Evolutionary conservation across 202 grass and related monocot genomes (phyloP).

Genomic region (Panicum virgatum): DNA sequence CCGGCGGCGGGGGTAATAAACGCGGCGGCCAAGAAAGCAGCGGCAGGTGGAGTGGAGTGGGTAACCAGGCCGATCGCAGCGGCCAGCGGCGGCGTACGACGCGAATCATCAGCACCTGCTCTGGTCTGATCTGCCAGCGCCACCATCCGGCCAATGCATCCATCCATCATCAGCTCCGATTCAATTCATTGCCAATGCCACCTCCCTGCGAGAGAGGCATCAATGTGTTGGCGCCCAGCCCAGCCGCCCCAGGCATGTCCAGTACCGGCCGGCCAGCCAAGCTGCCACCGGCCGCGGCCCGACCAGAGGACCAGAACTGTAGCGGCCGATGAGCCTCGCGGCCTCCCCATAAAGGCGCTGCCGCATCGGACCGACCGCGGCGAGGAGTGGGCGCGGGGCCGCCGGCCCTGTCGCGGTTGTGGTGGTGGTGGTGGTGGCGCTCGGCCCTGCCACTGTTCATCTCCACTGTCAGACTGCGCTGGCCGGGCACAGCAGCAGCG

Average conservation of each 20-base stretch:
- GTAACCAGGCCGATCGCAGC: slow-evolving; percentile 31
- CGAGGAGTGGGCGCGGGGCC: neutral
- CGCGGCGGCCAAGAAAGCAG: too few relatives aligned
- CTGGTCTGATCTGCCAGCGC: slow-evolving; percentile 16
- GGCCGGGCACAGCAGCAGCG: slow-evolving; percentile 23
- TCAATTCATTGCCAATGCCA: slow-evolving; percentile 24
- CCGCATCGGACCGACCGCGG: slow-evolving; percentile 34
- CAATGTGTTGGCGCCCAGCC: slow-evolving; percentile 15
- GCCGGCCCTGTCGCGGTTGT: neutral
- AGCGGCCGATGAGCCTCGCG: slow-evolving; percentile 47
- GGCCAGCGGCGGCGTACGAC: slow-evolving; percentile 8
- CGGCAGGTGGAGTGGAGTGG: too few relatives aligned
- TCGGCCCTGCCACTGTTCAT: slow-evolving; percentile 47
- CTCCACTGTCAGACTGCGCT: slow-evolving; percentile 50
- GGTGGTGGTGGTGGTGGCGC: neutral
- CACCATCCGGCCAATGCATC: neutral
- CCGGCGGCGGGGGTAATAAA: too few relatives aligned
- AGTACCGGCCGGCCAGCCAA: neutral
- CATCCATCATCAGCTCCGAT: slow-evolving; percentile 14
- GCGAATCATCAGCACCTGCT: slow-evolving; percentile 22
- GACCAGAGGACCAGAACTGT: slow-evolving; percentile 57
- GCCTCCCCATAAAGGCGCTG: slow-evolving; percentile 46
- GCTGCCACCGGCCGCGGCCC: slow-evolving; percentile 42
- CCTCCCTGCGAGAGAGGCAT: slow-evolving; percentile 18
- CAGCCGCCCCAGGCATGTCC: slow-evolving; percentile 18